Conservation (phyloP, 1,284 basidiomycete species). For the Flammula alnicola region DNA sequence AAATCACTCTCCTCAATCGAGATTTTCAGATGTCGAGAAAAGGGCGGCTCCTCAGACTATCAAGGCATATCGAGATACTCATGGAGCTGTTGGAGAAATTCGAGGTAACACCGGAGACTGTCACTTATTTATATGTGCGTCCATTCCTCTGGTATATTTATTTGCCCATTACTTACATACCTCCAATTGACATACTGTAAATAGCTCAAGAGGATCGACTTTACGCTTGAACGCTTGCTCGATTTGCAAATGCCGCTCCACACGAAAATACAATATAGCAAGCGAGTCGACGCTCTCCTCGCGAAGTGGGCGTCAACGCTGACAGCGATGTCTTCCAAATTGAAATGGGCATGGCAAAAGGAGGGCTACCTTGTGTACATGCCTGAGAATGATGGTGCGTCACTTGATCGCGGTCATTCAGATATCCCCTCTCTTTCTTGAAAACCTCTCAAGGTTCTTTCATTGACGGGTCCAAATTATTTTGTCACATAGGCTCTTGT, state of each 20-base stretch:
- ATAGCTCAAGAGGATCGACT: conserved; percentile 16
- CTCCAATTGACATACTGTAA: neutral
- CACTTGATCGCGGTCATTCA: too few relatives aligned
- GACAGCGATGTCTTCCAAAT: conserved; percentile 4
- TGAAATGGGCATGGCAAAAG: conserved; percentile 20
- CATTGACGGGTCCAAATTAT: conserved; percentile 3
- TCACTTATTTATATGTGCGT: conserved; percentile 19
- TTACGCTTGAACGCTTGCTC: conserved; percentile 8
- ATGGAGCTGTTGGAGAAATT: conserved; percentile 13
- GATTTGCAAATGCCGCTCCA: conserved; percentile 8
- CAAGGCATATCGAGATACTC: conserved; percentile 9
- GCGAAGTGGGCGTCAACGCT: conserved; percentile 11
- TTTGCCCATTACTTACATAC: neutral
- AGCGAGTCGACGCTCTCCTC: conserved; percentile 13
- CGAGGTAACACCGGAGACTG: conserved; percentile 6
- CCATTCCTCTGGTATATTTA: neutral
- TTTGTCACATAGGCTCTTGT: conserved; percentile 4
- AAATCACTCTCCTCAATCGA: conserved; percentile 7
- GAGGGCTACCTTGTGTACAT: conserved; percentile 17
- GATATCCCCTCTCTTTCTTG: too few relatives aligned
- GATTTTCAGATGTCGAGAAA: conserved; percentile 12
- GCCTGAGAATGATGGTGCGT: conserved; percentile 9
- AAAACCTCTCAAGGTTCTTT: conserved; percentile 2
- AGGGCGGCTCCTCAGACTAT: conserved; percentile 2
- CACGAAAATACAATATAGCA: conserved; percentile 8